phyloP scores from a whole-genome alignment of 1,139 yeast genomes.

The Yamadazyma dendronema region DNA sequence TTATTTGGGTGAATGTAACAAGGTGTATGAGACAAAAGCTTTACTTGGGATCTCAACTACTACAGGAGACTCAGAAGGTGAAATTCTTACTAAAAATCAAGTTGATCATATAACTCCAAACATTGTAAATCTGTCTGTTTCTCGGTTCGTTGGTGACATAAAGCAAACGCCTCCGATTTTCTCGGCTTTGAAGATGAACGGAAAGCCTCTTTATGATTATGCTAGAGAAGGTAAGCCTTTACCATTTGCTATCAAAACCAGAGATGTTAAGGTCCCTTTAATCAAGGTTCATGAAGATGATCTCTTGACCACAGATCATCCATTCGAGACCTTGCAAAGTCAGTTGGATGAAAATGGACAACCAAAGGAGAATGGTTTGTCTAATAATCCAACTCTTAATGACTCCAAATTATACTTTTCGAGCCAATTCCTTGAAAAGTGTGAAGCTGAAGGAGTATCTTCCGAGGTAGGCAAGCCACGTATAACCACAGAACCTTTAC shows the following conservation, averaged over 20 bases:
- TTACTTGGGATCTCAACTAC: slow-evolving; percentile 88
- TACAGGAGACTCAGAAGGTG: slow-evolving; percentile 92
- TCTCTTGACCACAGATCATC: slow-evolving; percentile 55
- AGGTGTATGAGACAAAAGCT: slow-evolving; percentile 82
- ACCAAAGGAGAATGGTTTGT: slow-evolving; percentile 45
- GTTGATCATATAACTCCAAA: slow-evolving; percentile 59
- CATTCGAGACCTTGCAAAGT: slow-evolving; percentile 49
- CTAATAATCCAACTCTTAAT: slow-evolving; percentile 58
- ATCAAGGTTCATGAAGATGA: slow-evolving; percentile 54
- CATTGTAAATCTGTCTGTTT: slow-evolving; percentile 47
- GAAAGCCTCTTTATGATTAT: slow-evolving; percentile 90
- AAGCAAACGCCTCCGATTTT: slow-evolving; percentile 93
- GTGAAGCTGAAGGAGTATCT: slow-evolving; percentile 34
- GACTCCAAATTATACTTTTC: slow-evolving; percentile 63
- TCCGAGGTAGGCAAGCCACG: slow-evolving; percentile 24
- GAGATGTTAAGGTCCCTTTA: slow-evolving; percentile 64
- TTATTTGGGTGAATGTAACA: slow-evolving; percentile 68
- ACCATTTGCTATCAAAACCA: slow-evolving; percentile 74
- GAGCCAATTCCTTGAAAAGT: slow-evolving; percentile 44
- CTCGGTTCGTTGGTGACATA: slow-evolving; percentile 71
- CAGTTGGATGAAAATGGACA: slow-evolving; percentile 53
- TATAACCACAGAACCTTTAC: slow-evolving; percentile 4
- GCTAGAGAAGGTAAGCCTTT: slow-evolving; percentile 87
- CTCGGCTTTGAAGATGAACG: slow-evolving; percentile 92
- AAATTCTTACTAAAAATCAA: slow-evolving; percentile 58